Conservation (phyloP, 2,329 filamentous ascomycete genomes). For the Verticillium klebahnii region DNA sequence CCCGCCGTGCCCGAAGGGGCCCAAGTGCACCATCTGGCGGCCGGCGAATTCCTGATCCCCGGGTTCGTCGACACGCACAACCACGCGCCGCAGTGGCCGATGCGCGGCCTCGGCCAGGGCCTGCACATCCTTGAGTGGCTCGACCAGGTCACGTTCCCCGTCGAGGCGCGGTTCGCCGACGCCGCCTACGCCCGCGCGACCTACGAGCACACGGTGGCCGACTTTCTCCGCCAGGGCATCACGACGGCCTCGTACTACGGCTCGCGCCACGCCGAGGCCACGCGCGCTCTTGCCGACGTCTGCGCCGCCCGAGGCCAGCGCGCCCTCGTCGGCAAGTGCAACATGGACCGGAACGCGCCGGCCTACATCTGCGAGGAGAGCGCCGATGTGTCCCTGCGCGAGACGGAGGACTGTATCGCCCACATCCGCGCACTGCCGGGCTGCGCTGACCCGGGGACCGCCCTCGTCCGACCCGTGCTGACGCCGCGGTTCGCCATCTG, state of each 20-base stretch:
- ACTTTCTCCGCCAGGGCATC: conserved; percentile 56
- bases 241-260: conserved; percentile 60
- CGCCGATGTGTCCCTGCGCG: conserved; percentile 39
- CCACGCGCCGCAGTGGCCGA: conserved; percentile 56
- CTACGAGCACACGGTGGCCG: conserved; percentile 49
- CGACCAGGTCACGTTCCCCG: conserved; percentile 57
- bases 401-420: conserved; percentile 44
- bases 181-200: conserved; percentile 43
- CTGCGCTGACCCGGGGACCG: conserved; percentile 14
- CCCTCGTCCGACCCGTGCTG: conserved; percentile 44
- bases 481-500: conserved; percentile 60
- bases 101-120: conserved; percentile 43
- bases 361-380: conserved; percentile 46
- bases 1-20: conserved; percentile 8
- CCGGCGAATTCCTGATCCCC: conserved; percentile 50
- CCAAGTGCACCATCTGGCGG: conserved; percentile 24
- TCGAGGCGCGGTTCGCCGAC: conserved; percentile 57
- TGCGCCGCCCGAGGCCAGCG: conserved; percentile 51
- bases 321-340: conserved; percentile 58
- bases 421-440: conserved; percentile 33
- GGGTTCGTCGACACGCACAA: conserved; percentile 65
- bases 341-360: conserved; percentile 55
- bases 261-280: conserved; percentile 51
- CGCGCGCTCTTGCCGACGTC: conserved; percentile 49
- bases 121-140: conserved; percentile 60